phyloP scores from a whole-genome alignment of 2,329 filamentous ascomycete genomes.

The Bimuria novae-zelandiae region DNA sequence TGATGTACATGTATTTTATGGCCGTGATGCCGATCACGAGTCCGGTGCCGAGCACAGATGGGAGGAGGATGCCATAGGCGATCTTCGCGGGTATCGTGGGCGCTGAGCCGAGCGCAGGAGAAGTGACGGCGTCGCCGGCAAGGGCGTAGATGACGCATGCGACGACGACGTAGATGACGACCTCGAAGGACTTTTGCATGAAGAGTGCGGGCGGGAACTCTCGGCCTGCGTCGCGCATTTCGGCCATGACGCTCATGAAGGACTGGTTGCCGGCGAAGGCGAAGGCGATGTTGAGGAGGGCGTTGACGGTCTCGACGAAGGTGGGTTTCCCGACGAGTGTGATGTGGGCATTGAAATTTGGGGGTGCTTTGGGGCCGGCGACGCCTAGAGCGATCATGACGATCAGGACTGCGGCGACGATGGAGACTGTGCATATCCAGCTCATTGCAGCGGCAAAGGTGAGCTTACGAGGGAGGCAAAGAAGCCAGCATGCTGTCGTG shows the following conservation, averaged over 20 bases:
- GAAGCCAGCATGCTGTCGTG: constrained; percentile 27
- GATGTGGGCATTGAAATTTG: constrained; percentile 26
- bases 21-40: constrained; percentile 14
- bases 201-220: constrained; percentile 33
- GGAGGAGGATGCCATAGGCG: constrained; percentile 26
- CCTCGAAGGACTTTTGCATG: constrained; percentile 20
- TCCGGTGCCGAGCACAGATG: constrained; percentile 31
- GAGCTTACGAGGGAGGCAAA: constrained; percentile 4
- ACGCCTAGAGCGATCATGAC: constrained; percentile 35
- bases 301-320: constrained; percentile 21
- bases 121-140: constrained; percentile 31
- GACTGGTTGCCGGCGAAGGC: constrained; percentile 35
- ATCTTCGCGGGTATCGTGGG: constrained; percentile 29
- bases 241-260: constrained; percentile 32
- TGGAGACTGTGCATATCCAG: constrained; percentile 1
- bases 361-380: constrained; percentile 25
- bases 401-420: constrained; percentile 19
- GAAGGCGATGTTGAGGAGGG: constrained; percentile 35
- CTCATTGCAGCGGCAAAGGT: constrained; percentile 6
- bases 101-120: constrained; percentile 29
- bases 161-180: constrained; percentile 9
- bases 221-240: constrained; percentile 31
- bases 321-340: constrained; percentile 20
- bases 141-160: constrained; percentile 30
- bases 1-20: constrained; percentile 12